Base-by-base conservation (phyloP, 23 red algal genomes). In the Gracilariopsis chorda region DNA sequence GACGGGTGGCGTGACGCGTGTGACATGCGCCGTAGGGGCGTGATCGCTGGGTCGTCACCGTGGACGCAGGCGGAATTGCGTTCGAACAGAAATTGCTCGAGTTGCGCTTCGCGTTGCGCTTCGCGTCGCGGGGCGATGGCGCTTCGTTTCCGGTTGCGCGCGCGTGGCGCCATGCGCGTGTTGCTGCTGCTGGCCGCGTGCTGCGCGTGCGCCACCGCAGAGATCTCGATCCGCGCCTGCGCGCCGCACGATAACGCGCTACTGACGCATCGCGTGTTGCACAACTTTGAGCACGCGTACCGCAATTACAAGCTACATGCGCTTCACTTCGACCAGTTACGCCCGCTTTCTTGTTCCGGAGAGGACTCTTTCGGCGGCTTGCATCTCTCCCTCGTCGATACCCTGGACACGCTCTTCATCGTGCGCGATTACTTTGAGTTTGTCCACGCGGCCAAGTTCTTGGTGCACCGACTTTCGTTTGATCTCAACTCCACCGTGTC, bases 361-460 rank as follows among this genome's bases (percentile, higher is more conserved):
- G 29, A 9, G 0, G 77, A 96, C 34, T 57, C 77, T 0, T 94
- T 96, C 56, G 88, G 84, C 41, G 88, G 82, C 21, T 43, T 96
- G 20, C 43, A n/a, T 16, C 41, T 92, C 51, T 88, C 94, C n/a
- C 63, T 96, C 40, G 83, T 96, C 28, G 94, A 96, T 71, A 69
- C 83, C n/a, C 72, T 96, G 20, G 80, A 87, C 78, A 96, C 94
- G 7, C 48, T 88, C 24, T 48, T 72, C 48, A 53, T 96, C 28
- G 24, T 92, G 1, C 43, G 56, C 61, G 42, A 84, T 21, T 87
- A 68, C 40, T 37, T 17, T n/a, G 63, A 36, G 16, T 90, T 83
- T 17, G 67, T 75, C 3, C 39, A 23, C 1, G 83, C 80, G 14
- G 59, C 53, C 10, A 72, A 73, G 53, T 59, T 84, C 34, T 60